Percentiles rank a stretch among this genome's conserved stretches.
These are phyloP conservation scores for Blastocystis hominis DNA, from an alignment of 352 stramenopile genomes.

Conservation along the genomic window DNA sequence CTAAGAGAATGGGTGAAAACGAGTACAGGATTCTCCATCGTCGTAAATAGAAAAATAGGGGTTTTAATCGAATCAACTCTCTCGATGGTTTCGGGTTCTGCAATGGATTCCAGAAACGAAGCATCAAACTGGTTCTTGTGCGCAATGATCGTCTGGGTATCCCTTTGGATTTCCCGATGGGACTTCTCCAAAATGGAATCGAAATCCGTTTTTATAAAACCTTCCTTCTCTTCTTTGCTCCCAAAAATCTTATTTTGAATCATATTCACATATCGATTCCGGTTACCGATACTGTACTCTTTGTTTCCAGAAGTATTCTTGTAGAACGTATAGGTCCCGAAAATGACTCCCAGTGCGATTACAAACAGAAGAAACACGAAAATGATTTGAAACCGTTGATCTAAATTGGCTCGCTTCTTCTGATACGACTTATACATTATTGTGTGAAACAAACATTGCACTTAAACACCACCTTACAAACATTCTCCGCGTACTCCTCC, in stretches of 20 bases:
- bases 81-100: not conserved
- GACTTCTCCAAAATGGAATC: not conserved
- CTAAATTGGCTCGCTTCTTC: not conserved
- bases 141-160: not conserved
- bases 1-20: not conserved
- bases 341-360: not conserved
- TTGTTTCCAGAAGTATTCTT: not conserved
- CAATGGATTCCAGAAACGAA: not conserved
- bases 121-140: not conserved
- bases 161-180: not conserved
- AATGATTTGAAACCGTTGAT: not conserved
- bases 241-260: not conserved
- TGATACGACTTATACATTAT: not conserved
- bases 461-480: conserved; percentile 23
- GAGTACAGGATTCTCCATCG: conserved; percentile 23
- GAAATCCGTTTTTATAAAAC: not conserved
- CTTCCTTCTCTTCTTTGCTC: not conserved
- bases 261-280: conserved; percentile 33
- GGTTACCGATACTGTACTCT: not conserved
- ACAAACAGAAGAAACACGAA: not conserved
- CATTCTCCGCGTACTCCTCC: not conserved
- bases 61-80: not conserved
- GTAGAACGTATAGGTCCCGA: not conserved
- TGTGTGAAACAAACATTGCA: conserved; percentile 13
- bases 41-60: not conserved